Evolutionary conservation across 2,329 filamentous ascomycete species (phyloP).

Genomic region (Aureobasidium zeae): DNA sequence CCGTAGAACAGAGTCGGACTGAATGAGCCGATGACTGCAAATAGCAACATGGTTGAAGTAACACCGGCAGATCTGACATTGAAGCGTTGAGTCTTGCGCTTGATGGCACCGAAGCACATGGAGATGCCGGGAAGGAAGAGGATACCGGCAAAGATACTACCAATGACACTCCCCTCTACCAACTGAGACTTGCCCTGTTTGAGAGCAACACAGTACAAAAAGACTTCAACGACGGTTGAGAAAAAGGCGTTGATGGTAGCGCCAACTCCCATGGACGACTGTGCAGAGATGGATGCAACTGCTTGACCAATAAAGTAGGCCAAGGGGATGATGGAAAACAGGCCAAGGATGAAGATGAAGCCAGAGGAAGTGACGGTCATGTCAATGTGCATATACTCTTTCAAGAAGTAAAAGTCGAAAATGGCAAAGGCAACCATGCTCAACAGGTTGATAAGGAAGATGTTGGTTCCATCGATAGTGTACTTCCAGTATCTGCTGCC

Average conservation of each 20-base stretch:
- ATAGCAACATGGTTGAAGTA: conserved; percentile 94
- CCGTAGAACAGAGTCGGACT: conserved; percentile 96
- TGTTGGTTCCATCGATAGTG: conserved; percentile 95
- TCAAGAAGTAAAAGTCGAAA: conserved; percentile 78
- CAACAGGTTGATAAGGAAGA: conserved; percentile 96
- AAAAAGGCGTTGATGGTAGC: conserved; percentile 98
- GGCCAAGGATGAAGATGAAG: conserved; percentile 72
- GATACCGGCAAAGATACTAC: conserved; percentile 95
- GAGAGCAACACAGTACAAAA: conserved; percentile 89
- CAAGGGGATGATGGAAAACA: conserved; percentile 89
- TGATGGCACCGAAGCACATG: conserved; percentile 98
- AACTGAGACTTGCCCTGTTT: conserved; percentile 85
- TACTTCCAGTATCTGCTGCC: conserved; percentile 98
- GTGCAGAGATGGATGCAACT: conserved; percentile 94
- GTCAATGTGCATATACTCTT: conserved; percentile 57
- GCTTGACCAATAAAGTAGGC: conserved; percentile 99
- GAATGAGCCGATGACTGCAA: conserved; percentile 91
- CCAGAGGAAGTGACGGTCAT: conserved; percentile 70
- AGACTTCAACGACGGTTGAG: conserved; percentile 94
- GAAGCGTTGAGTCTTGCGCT: conserved; percentile 96
- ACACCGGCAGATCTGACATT: conserved; percentile 94
- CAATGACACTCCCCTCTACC: conserved; percentile 93
- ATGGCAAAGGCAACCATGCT: conserved; percentile 90
- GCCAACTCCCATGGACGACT: conserved; percentile 96
- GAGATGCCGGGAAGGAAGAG: conserved; percentile 88